Evolutionary conservation across 2,329 filamentous ascomycete species (phyloP), one percentile per base, ranked within the genome.

Genomic region (Corinectria fuckeliana): DNA sequence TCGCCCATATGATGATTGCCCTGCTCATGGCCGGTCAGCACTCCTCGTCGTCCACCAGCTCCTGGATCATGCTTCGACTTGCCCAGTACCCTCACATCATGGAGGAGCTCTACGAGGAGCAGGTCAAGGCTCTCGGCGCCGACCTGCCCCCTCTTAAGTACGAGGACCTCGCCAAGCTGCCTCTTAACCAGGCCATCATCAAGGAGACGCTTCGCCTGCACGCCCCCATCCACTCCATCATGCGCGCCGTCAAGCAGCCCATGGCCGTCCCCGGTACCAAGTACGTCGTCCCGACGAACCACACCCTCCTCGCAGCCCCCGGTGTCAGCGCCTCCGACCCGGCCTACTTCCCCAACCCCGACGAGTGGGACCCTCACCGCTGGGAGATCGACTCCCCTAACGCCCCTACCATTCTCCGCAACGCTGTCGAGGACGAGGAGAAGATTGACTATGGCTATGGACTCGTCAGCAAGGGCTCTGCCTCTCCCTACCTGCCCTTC

Each of bases 391-490:
- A 84, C 57, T 86, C 85, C 39, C 79, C 81, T 53, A 82, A 83
- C 62, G 84, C 80, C 23, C 83, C 82, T 50, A 82, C 67, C 57
- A 73, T 84, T 20, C 65, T 72, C 20, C 76, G 78, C 61, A 77
- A 74, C 56, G 81, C 83, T 34, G 83, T 85, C 30, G 85, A 87
- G 21, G 85, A 89, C 67, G 86, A 89, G 71, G 91, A 90, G 79
- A 92, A 92, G 79, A 85, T 94, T 61, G 94, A 97, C 75, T 97
- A 97, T 75, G 94, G 94, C 30, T 97, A 96, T 76, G 94, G 94
- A 62, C 82, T 96, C 50, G 91, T 97, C 67, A 93, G 88, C 83
- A 97, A 97, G 82, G 94, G 94, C 56, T 89, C 92, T 13, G 87
- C 87, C 60, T 96, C 91, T 51, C 93, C 94, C 0, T 98, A 97